Percentiles rank a stretch among this genome's conserved stretches.
These are phyloP conservation scores for Yamadazyma conglobata DNA, from an alignment of 1,139 yeast species.

Conservation along the genomic window DNA sequence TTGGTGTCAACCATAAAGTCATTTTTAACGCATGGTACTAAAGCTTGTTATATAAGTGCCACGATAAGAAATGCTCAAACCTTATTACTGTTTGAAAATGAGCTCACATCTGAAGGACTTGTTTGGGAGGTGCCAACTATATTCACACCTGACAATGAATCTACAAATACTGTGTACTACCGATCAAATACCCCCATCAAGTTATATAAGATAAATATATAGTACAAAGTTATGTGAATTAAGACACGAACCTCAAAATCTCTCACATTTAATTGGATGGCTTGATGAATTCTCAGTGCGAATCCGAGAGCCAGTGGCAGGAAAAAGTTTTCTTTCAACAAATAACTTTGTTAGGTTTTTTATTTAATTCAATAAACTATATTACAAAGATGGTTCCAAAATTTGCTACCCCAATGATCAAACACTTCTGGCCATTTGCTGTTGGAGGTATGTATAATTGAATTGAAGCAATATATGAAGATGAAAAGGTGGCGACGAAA, in stretches of 20 bases:
- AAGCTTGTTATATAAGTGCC: slow-evolving; percentile 57
- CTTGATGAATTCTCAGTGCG: slow-evolving; percentile 7
- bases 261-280: slow-evolving; percentile 7
- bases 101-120: slow-evolving; percentile 26
- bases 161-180: slow-evolving; percentile 24
- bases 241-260: too few species aligned
- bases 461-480: too few species aligned
- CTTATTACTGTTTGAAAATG: slow-evolving; percentile 47
- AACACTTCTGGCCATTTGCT: slow-evolving; percentile 49
- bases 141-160: slow-evolving; percentile 3
- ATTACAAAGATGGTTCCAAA: slow-evolving; percentile 19
- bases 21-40: slow-evolving; percentile 30
- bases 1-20: slow-evolving; percentile 49
- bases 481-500: too few species aligned
- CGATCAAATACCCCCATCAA: slow-evolving; percentile 25
- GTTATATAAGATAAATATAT: slow-evolving; percentile 6
- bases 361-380: background rate
- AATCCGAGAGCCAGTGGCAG: slow-evolving; percentile 7
- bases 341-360: slow-evolving; percentile 4
- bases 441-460: slow-evolving; percentile 49
- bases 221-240: too few species aligned
- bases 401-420: slow-evolving; percentile 47
- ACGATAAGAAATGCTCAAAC: slow-evolving; percentile 69
- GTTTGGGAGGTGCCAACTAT: slow-evolving; percentile 21
- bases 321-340: slow-evolving; percentile 9